Evolutionary conservation across 1,284 basidiomycete species (phyloP).

Genomic region (Blastosporella zonata): DNA sequence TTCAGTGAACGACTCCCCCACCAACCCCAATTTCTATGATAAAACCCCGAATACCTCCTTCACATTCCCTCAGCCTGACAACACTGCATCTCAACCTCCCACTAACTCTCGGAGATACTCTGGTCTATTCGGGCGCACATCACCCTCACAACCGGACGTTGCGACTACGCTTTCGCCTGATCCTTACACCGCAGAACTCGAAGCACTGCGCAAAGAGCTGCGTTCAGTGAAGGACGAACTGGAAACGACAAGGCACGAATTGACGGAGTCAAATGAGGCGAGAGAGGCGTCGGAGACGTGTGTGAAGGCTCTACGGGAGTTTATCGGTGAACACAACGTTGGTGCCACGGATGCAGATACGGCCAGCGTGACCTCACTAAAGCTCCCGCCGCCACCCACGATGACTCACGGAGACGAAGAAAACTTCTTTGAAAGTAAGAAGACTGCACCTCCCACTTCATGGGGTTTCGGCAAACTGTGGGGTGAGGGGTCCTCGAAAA

Average conservation of each 20-base stretch:
- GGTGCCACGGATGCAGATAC: slow-evolving; percentile 28
- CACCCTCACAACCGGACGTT: slow-evolving; percentile 37
- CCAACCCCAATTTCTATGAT: slow-evolving; percentile 28
- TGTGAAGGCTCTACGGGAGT: slow-evolving; percentile 77
- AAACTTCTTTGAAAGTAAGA: slow-evolving; percentile 28
- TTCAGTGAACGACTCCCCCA: slow-evolving; percentile 58
- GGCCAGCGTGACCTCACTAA: slow-evolving; percentile 25
- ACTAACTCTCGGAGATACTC: slow-evolving; percentile 45
- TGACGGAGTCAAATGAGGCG: slow-evolving; percentile 79
- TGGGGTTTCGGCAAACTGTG: slow-evolving; percentile 66
- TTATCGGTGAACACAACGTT: slow-evolving; percentile 76
- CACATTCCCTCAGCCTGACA: slow-evolving; percentile 26
- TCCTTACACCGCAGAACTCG: slow-evolving; percentile 40
- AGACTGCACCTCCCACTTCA: slow-evolving; percentile 29
- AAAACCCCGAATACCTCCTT: slow-evolving; percentile 31
- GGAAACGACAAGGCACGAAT: slow-evolving; percentile 60
- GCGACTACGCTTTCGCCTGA: slow-evolving; percentile 25
- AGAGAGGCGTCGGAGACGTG: slow-evolving; percentile 85
- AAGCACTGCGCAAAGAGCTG: slow-evolving; percentile 63
- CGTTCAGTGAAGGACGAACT: slow-evolving; percentile 55
- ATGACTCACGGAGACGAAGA: slow-evolving; percentile 42
- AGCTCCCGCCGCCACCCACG: slow-evolving; percentile 57
- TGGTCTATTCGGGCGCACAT: slow-evolving; percentile 48
- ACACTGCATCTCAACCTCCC: slow-evolving; percentile 22
- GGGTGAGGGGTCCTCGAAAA: slow-evolving; percentile 33